Evolutionary conservation across 2,329 filamentous ascomycete genomes (phyloP), one percentile per base, ranked within the genome.

Genomic region (Colletotrichum sp.): DNA sequence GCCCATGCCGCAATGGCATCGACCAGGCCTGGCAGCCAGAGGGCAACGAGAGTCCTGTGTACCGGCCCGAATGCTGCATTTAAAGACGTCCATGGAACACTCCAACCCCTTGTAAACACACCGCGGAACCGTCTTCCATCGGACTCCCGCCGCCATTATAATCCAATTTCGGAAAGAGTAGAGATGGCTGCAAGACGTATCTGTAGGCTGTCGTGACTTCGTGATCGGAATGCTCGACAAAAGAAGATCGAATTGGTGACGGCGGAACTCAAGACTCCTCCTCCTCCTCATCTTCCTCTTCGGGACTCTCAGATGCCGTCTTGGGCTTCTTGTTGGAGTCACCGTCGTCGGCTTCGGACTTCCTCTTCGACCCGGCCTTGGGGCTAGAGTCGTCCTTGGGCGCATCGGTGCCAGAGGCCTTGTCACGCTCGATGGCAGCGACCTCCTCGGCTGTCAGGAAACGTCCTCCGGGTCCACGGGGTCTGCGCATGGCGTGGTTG

Each of bases 381-480:
- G 78, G 75, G 11, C 79, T 79, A 8, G 39, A 30, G 7, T 74
- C 66, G 25, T 71, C 72, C 65, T 76, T 77, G n/a, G 80, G 78
- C 5, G 80, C 67, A 71, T 86, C 75, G 29, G 78, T 78, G 72
- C 81, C 76, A 12, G 72, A 81, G 68, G 86, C 87, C 80, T 91
- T 91, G 64, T 89, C 90, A 80, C 92, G 92, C 82, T 98, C 96
- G 88, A 98, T 96, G 67, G 94, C 93, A 8, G 96, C 95, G 6
- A 98, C 96, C 84, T 99, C 97, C 73, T 99, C 97, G 2, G 97
- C 96, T 0, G 97, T 99, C 84, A 99, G 87, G 89, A 99, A 99
- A 29, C 97, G 93, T 27, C 97, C 97, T 69, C 97, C 97, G 1
- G 97, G 97, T 19, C 97, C 97, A 83, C 97, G 92, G 32, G 97